phyloP scores from a whole-genome alignment of 2,329 filamentous ascomycete species.

The Neophaeococcomyces mojaviensis region DNA sequence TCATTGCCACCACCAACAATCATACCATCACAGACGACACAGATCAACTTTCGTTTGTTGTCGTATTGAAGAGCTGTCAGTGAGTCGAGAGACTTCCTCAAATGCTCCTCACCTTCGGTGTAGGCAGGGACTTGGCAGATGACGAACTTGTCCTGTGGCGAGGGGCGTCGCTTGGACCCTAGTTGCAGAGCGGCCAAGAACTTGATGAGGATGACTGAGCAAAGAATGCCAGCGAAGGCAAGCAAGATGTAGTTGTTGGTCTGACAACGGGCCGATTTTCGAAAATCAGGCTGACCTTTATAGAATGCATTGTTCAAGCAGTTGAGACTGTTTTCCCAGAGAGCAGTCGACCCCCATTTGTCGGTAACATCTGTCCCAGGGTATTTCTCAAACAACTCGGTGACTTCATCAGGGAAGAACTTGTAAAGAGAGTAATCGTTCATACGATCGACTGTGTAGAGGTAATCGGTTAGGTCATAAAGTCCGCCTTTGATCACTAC shows the following conservation, averaged over 20 bases:
- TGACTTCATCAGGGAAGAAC: constrained; percentile 65
- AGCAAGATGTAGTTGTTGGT: constrained; percentile 88
- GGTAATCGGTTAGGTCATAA: constrained; percentile 90
- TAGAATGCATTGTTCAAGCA: constrained; percentile 83
- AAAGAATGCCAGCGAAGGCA: constrained; percentile 77
- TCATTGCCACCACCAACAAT: constrained; percentile 96
- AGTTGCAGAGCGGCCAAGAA: constrained; percentile 91
- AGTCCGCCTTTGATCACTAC: constrained; percentile 67
- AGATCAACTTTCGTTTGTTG: constrained; percentile 96
- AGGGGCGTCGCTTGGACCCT: constrained; percentile 79
- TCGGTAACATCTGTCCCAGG: constrained; percentile 71
- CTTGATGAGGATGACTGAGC: constrained; percentile 71
- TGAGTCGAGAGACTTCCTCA: constrained; percentile 88
- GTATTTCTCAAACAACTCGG: constrained; percentile 62
- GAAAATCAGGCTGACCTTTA: constrained; percentile 76
- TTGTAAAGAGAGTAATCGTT: constrained; percentile 52
- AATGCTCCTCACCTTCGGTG: constrained; percentile 91
- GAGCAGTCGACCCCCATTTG: constrained; percentile 48
- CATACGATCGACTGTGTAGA: constrained; percentile 60
- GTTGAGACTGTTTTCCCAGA: constrained; percentile 59
- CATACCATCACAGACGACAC: constrained; percentile 93
- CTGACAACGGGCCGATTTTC: constrained; percentile 65
- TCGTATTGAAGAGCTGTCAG: constrained; percentile 92
- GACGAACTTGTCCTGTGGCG: constrained; percentile 95
- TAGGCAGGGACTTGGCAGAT: constrained; percentile 98